Evolutionary conservation across 1,284 basidiomycete species (phyloP), one percentile per base, ranked within the genome.

Genomic region (Anthracocystis setariae): DNA sequence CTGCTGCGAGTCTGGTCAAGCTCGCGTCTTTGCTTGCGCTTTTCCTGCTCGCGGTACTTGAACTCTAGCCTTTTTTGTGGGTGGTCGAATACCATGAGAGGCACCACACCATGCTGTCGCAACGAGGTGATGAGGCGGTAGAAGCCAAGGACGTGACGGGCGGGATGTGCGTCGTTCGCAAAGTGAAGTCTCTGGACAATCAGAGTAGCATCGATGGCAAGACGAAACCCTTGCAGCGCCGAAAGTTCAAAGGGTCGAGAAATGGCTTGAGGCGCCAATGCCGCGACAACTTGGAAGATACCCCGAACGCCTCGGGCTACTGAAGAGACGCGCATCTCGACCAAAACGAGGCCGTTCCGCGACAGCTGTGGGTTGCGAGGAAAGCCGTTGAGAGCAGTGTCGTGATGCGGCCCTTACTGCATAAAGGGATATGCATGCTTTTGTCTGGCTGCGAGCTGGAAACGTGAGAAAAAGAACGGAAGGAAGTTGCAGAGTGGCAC

Each of bases 31-130:
- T 68, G 62, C 32, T 48, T 67, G 24, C 73, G 46, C 39, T 71
- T 77, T 32, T 50, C 45, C 45, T 75, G 68, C 52, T 78, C 77
- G 23, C 77, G 59, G 18, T 58, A 51, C 52, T 78, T 78, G 25
- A 64, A 54, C 4, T 73, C 56, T 8, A 78, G 48, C 18, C 76
- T 45, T 42, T 74, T 68, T 20, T 65, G 62, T 1, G 75, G 73
- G 24, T 78, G 69, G 50, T 80, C 78, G 37, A 80, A 80, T 12
- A 80, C 69, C 72, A 80, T 76, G 35, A 80, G 59, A 1, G 78
- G 74, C 4, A 60, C 35, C 15, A 77, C 54, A 25, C 61, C 57
- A 46, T 70, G 35, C 20, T 67, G 61, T 8, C 67, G 65, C 13
- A 80, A 47, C n/a, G 72, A 55, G 7, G 46, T 57, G 44, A 78